Percentiles rank a stretch among this genome's conserved stretches.
Evolutionary conservation across 345 rosid species (phyloP).

Genomic region (Theobroma cacao): DNA sequence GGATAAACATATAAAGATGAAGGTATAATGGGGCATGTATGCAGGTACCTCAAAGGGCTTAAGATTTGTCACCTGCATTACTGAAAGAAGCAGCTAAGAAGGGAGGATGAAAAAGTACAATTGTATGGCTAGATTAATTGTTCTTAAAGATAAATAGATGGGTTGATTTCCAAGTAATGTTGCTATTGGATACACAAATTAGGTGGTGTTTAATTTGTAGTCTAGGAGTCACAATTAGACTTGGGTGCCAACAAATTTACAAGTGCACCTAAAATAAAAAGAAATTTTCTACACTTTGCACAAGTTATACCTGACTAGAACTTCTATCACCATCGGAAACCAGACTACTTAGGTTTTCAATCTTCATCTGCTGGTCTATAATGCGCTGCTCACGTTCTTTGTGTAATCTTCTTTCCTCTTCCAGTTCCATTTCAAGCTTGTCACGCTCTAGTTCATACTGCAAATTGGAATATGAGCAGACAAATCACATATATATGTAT

Average conservation of each 20-base stretch:
- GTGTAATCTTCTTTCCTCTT: constrained; percentile 81
- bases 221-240: background rate
- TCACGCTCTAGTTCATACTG: constrained; percentile 92
- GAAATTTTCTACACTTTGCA: background rate
- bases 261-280: background rate
- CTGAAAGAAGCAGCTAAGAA: background rate
- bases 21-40: background rate
- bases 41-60: background rate
- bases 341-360: constrained; percentile 51
- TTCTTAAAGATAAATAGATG: background rate
- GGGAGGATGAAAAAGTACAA: background rate
- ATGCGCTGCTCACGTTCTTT: constrained; percentile 61
- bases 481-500: constrained; percentile 1
- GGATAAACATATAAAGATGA: background rate
- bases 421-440: constrained; percentile 78
- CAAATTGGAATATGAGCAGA: constrained; percentile 17
- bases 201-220: background rate
- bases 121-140: background rate
- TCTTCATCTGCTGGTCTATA: constrained; percentile 69
- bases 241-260: background rate
- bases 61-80: background rate
- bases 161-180: background rate
- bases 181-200: background rate
- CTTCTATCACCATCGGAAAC: constrained; percentile 50
- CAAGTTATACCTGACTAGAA: constrained; percentile 56